Base-by-base conservation (phyloP, 345 rosid genomes). In the Salix udensis region DNA sequence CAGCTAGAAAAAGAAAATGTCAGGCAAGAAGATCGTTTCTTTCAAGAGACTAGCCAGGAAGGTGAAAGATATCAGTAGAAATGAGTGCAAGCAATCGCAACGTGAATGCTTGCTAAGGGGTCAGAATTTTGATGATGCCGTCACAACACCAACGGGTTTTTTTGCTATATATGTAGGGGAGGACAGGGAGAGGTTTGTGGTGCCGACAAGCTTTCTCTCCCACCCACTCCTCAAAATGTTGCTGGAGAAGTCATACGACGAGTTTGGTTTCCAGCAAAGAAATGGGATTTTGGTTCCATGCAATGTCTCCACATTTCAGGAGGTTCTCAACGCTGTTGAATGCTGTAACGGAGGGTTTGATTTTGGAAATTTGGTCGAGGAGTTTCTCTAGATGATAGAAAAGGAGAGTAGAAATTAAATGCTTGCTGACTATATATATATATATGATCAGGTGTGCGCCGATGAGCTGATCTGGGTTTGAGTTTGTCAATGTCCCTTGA, bases 211-310 rank as follows among this genome's bases (percentile, higher is more conserved):
- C 75, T 91, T 78, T 76, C 84, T 93, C 48, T 86, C 87, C 7
- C 98, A 93, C 72, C 98, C 98, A 24, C 81, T 93, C 19, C 85
- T 95, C 79, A 89, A 89, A 88, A 95, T 93, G 91, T 71, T 95
- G 74, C 76, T 95, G 4, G 96, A 95, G 76, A 95, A 91, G 78
- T 88, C 99, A 4, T 87, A 80, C 66, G 81, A 89, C 30, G 97
- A 95, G 79, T 86, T 86, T 60, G 88, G 89, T 1, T 85, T 83
- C 65, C 87, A 84, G 0, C 92, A 91, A 65, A 82, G 73, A 72
- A 82, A 86, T 64, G 83, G 84, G 76, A 80, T 95, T 61, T 91
- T 93, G 52, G 90, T 95, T 68, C 97, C 99, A 2, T 93, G 98
- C 71, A 88, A 85, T 77, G 91, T 88, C 42, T 69, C 96, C 9